Base-by-base conservation (phyloP, 345 rosid genomes). In the Atalantia buxifolia region DNA sequence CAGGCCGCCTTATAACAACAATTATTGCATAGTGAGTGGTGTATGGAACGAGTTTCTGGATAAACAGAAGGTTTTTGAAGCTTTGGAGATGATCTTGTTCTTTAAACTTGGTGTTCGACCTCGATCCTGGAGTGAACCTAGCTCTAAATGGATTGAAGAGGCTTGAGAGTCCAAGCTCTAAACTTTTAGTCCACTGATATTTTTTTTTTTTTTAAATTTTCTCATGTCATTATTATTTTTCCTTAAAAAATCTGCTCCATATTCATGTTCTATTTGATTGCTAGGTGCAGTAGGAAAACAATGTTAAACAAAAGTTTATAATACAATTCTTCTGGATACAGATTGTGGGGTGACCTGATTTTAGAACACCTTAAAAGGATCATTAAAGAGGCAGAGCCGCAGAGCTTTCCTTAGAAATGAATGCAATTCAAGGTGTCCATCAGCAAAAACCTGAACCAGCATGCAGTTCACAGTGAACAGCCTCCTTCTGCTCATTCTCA, bases 1-100 rank as follows among this genome's bases (percentile, higher is more conserved):
- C 78, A 82, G 96, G 63, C 83, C 90, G 4, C 98, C 97, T 2
- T 93, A 91, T 80, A 92, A 92, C 85, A 92, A 89, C 81, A 93
- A 90, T 48, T 93, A 95, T 78, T 92, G 99, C 88, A 91, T 93
- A 61, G 95, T 95, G 61, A 93, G 96, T 82, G 99, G 98, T 40
- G 77, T 81, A 2, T 95, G 99, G 93, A 95, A 92, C 76, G 81
- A 83, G 55, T 75, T 90, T 61, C 82, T 93, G 88, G 98, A 95
- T 73, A 71, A 85, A 45, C 53, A 78, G 8, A 92, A 84, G 77
- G 87, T 87, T 78, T 93, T 95, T 69, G 94, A 87, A 84, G 90
- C 81, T n/a, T 42, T 92, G 79, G 98, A 95, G 88, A 91, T 92
- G 97, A 78, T 80, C 38, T 67, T 95, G 80, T 92, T 78, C 72